Conservation (phyloP, 768 basidiomycete genomes). For the Trametes villosa region DNA sequence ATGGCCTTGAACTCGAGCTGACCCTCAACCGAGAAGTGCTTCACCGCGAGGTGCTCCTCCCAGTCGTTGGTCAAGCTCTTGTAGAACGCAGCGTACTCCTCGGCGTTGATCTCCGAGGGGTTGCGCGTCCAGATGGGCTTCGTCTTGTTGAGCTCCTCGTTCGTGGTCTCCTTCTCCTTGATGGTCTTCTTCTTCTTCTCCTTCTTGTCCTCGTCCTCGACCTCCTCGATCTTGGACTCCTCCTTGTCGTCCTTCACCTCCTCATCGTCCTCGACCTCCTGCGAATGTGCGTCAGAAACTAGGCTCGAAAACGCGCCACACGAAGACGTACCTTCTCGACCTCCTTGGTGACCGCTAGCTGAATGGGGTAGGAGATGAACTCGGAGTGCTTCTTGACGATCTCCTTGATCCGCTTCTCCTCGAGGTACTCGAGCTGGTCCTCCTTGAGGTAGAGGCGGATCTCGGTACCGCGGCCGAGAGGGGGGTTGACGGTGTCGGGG, state of each 20-base stretch:
- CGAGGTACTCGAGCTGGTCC: constrained; percentile 97
- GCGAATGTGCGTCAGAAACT: constrained; percentile 20
- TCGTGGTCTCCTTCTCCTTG: constrained; percentile 82
- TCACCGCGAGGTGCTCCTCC: constrained; percentile 99
- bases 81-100: constrained; percentile 97
- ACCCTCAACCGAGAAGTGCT: constrained; percentile 99
- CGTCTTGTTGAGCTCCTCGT: constrained; percentile 99
- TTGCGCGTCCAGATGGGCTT: constrained; percentile 99
- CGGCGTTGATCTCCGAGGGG: constrained; percentile 88
- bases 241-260: constrained; percentile 80
- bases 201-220: constrained; percentile 70
- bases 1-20: constrained; percentile 99
- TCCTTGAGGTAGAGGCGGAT: constrained; percentile 95
- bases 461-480: constrained; percentile 93
- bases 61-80: constrained; percentile 99
- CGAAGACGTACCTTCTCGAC: constrained; percentile 84
- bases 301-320: neutral
- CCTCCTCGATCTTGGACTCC: constrained; percentile 74
- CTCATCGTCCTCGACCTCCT: constrained; percentile 90
- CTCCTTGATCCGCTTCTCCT: constrained; percentile 99
- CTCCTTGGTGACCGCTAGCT: constrained; percentile 98
- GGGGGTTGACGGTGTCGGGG: constrained; percentile 84
- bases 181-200: constrained; percentile 83
- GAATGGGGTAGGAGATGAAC: constrained; percentile 99
- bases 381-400: constrained; percentile 99